These are phyloP conservation scores for Arctostaphylos glauca DNA, from an alignment of 148 eudicot species.

Conservation along the genomic window DNA sequence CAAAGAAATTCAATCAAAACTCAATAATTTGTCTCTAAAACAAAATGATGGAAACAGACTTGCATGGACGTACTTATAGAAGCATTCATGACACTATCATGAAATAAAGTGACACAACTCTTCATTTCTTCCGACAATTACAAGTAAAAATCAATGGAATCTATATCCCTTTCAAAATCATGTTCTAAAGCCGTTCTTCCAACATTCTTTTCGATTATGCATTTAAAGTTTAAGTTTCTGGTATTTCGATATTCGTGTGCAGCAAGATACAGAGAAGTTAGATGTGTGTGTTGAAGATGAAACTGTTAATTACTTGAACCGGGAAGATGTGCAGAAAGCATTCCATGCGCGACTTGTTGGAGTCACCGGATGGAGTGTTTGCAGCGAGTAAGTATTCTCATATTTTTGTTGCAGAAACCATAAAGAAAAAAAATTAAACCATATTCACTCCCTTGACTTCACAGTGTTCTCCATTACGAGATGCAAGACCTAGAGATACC, in stretches of 20 bases:
- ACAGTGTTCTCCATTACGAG: slow-evolving; percentile 41
- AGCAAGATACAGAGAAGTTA: slow-evolving; percentile 42
- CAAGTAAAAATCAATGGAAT: no score
- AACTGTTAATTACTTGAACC: slow-evolving; percentile 52
- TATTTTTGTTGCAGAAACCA: neutral
- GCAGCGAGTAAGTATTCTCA: slow-evolving; percentile 48
- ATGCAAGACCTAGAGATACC: slow-evolving; percentile 45
- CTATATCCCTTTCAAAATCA: no score
- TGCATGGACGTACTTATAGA: no score
- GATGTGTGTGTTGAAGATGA: slow-evolving; percentile 68
- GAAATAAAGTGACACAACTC: no score
- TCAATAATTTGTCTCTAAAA: no score
- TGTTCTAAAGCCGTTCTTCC: no score
- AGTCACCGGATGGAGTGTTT: slow-evolving; percentile 41
- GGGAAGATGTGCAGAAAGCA: slow-evolving; percentile 62
- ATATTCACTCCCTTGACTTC: neutral
- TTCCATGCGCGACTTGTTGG: slow-evolving; percentile 65
- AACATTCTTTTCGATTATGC: no score
- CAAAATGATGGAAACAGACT: no score
- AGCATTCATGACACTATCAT: no score
- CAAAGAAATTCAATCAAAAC: no score
- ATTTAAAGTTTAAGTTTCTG: slow-evolving; percentile 23
- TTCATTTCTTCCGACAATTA: no score
- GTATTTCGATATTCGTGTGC: neutral
- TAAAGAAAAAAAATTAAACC: neutral